phyloP scores from a whole-genome alignment of 2,329 filamentous ascomycete genomes.

The Neonectria neomacrospora region DNA sequence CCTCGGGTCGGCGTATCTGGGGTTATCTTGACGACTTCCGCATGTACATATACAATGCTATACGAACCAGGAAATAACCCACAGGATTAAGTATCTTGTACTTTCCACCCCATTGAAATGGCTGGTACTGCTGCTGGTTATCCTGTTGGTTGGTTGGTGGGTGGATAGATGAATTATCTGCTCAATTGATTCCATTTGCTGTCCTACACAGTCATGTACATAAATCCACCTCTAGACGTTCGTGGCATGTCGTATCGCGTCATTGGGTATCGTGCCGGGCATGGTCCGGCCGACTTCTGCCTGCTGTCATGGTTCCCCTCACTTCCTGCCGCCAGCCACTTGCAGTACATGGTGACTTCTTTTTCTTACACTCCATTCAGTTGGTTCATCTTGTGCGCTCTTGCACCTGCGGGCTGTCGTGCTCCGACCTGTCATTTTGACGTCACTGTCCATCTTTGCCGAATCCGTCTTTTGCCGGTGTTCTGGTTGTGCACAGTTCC shows the following conservation, averaged over 20 bases:
- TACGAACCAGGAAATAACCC: neutral
- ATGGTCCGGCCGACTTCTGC: conserved; percentile 3
- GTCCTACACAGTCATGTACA: conserved; percentile 11
- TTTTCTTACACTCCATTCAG: neutral
- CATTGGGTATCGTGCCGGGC: conserved; percentile 24
- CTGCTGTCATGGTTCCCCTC: conserved; percentile 11
- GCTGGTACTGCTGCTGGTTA: neutral
- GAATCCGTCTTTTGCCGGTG: neutral
- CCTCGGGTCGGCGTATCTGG: neutral
- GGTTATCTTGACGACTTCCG: neutral
- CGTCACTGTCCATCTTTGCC: neutral
- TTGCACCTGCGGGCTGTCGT: neutral
- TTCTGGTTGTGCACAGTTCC: neutral
- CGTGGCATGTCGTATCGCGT: conserved; percentile 19
- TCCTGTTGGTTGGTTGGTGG: neutral
- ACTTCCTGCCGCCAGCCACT: neutral
- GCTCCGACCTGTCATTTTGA: neutral
- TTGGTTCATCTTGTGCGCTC: neutral
- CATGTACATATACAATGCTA: neutral
- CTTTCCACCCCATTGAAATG: neutral
- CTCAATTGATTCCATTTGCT: conserved; percentile 20
- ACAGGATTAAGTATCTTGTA: neutral
- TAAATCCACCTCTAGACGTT: conserved; percentile 12
- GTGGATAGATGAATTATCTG: neutral
- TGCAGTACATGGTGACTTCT: neutral